Evolutionary conservation across 768 basidiomycete species (phyloP), one percentile per base, ranked within the genome.

Genomic region (Amanita thiersii): DNA sequence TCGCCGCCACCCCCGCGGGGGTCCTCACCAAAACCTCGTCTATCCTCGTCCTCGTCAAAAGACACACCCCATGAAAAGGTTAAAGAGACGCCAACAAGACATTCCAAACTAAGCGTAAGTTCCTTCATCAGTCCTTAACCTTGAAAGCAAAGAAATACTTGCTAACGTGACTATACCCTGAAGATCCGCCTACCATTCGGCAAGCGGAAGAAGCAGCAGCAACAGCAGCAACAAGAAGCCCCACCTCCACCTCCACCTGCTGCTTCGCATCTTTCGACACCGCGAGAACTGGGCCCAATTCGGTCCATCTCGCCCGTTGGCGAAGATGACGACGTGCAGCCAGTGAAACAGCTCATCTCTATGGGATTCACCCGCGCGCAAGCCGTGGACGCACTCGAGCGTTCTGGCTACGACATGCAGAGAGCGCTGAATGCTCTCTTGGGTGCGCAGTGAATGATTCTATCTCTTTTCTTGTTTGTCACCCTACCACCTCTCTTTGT

Each of bases 351-450:
- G 55, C 65, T 98, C 29, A 79, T 79, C 35, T 74, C 72, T 14
- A 96, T 97, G 92, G 94, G 94, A 18, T 97, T 98, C 68, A 81
- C 74, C 47, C 75, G 93, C 30, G 59, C 66, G 11, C 81, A 92
- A 56, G 87, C 89, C 0, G 75, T 97, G 5, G 72, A 72, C 9
- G 90, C 93, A 9, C 68, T 98, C 4, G 93, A 94, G 59, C 79
- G 75, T 44, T 69, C 85, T 55, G 80, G 78, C 42, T 96, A 94
- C 54, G 83, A 92, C 57, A 73, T 94, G 26, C 80, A 56, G 50
- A 76, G 69, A 54, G 84, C 89, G 12, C 61, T 90, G 44, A 88
- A 92, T 57, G 81, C 74, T 47, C 61, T 92, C 44, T 62, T 93
- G 46, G 72, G 71, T 37, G 43, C 44, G 34, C 36, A 33, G 21